These are phyloP conservation scores for Pyricularia pennisetigena DNA, from an alignment of 2,329 filamentous ascomycete species.

Conservation along the genomic window DNA sequence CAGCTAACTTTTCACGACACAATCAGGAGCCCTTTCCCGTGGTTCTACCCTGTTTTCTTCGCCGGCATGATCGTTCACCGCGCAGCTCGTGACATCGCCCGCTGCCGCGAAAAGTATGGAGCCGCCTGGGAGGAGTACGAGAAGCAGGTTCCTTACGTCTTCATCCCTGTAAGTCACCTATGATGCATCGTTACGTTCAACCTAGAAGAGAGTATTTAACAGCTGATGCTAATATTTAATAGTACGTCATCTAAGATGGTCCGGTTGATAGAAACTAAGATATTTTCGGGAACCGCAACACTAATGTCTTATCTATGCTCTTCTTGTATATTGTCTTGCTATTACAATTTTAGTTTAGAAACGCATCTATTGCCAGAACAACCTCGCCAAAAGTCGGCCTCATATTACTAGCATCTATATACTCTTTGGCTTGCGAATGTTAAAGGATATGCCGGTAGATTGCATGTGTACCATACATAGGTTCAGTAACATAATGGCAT, in stretches of 20 bases:
- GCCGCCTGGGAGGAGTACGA: constrained; percentile 16
- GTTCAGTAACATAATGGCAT: neutral
- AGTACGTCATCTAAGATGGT: constrained; percentile 7
- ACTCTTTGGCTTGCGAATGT: too few relatives aligned
- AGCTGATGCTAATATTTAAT: neutral
- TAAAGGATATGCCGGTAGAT: neutral
- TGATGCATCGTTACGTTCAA: neutral
- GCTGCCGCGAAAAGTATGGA: constrained; percentile 69
- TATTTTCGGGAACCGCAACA: neutral
- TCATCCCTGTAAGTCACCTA: constrained; percentile 33
- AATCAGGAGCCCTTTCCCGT: constrained; percentile 62
- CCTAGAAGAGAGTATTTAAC: too few relatives aligned
- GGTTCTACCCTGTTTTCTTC: constrained; percentile 88
- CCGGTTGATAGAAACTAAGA: neutral
- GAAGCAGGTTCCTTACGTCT: constrained; percentile 16
- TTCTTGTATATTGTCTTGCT: neutral
- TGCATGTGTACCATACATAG: neutral
- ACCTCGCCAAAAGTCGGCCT: too few relatives aligned
- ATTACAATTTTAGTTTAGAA: neutral
- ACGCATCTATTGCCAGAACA: too few relatives aligned
- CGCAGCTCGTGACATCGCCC: constrained; percentile 63
- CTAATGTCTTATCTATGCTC: neutral
- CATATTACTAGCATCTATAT: too few relatives aligned
- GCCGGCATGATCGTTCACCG: constrained; percentile 72
- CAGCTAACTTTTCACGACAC: neutral